Conservation (phyloP, 306 rosid species). For the Vicia sativa region DNA sequence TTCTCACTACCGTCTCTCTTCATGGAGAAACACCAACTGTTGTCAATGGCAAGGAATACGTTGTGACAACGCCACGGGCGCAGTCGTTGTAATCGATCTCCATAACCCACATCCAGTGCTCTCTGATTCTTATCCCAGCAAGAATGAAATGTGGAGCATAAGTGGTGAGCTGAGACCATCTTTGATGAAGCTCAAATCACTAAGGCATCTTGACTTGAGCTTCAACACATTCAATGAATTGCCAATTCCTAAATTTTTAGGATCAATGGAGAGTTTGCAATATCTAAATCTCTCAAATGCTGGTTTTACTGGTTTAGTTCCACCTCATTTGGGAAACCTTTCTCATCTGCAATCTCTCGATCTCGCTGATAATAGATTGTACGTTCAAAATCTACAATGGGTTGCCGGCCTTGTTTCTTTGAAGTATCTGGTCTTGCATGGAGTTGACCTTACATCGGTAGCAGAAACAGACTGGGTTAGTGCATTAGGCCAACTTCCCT, state of each 20-base stretch:
- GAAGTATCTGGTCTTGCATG: conserved; percentile 46
- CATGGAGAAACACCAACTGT: conserved; percentile 46
- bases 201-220: conserved; percentile 53
- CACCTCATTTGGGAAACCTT: conserved; percentile 47
- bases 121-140: background rate
- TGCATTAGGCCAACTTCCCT: conserved; percentile 34
- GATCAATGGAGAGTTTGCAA: conserved; percentile 44
- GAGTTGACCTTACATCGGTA: conserved; percentile 42
- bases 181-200: conserved; percentile 44
- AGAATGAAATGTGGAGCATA: conserved; percentile 38
- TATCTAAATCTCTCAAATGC: conserved; percentile 51
- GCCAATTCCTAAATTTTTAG: conserved; percentile 44
- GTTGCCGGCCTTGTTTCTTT: conserved; percentile 42
- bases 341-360: conserved; percentile 47
- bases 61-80: conserved; percentile 44
- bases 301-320: conserved; percentile 43
- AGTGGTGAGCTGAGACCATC: conserved; percentile 52
- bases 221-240: conserved; percentile 41
- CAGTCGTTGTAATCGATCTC: conserved; percentile 48
- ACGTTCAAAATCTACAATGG: conserved; percentile 44
- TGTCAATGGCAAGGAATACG: conserved; percentile 52
- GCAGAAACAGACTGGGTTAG: conserved; percentile 38
- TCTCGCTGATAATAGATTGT: background rate
- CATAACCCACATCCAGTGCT: conserved; percentile 36
- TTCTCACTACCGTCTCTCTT: conserved; percentile 40